Base-by-base conservation (phyloP, 2,329 filamentous ascomycete genomes). In the Diaporthe aspalathi region DNA sequence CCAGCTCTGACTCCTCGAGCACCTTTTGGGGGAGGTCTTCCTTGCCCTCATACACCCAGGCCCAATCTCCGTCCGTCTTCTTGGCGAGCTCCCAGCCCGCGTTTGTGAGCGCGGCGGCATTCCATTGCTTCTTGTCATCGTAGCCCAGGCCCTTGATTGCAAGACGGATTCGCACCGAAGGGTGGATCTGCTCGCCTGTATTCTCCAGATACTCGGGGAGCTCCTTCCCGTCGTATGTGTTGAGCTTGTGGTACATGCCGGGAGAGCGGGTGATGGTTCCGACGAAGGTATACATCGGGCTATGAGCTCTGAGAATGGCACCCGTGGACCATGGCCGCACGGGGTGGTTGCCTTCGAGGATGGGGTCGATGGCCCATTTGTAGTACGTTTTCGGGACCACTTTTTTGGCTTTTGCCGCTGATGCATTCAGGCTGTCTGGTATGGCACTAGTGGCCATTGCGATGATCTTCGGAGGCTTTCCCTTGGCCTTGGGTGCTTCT, bases 131-230 rank as follows among this genome's bases (percentile, higher is more conserved):
- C 29, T 79, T 76, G 74, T 89, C 87, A 73, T 89, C 83, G 40
- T 86, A 79, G 0, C 83, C 85, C 3, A 87, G 81, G 1, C 87
- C 87, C 65, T 83, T 76, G 72, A 84, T 85, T 2, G 84, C 84
- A 17, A 89, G 81, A 4, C 87, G 83, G n/a, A 88, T 81, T 1
- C 87, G 83, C 1, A 87, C 87, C 2, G 85, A 87, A 72, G 84
- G 84, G 76, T 89, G 87, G 43, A 89, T 83, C 11, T 84, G 83
- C 77, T 89, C 87, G 74, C 88, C 87, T 12, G 87, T 89, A 72
- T 86, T 82, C 66, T 83, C 76, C 32, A 89, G 82, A 70, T 83
- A 87, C 11, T 79, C 78, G 1, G 76, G 74, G 50, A 79, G 78
- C 40, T 78, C 75, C 16, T 76, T 76, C 11, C 83, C 81, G 1